These are phyloP conservation scores for Schizothecium vesticola DNA, from an alignment of 495 filamentous ascomycete genomes.

Conservation along the genomic window DNA sequence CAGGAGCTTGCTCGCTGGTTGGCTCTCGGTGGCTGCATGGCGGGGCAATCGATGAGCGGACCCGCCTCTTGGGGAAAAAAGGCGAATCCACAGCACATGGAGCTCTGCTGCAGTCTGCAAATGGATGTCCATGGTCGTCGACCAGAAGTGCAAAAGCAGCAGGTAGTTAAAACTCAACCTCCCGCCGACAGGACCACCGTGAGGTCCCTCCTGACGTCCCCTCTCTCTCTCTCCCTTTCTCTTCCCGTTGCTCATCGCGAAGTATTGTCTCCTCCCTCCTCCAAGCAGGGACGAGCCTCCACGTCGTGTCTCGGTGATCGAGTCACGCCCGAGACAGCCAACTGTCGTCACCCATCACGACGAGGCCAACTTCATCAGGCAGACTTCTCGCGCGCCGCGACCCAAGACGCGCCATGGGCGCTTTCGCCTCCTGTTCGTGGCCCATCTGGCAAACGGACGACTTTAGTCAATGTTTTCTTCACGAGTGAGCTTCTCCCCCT, in stretches of 20 bases:
- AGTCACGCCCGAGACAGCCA: not conserved
- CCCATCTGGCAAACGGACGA: conserved; percentile 86
- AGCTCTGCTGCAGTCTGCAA: not conserved
- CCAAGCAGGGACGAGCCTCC: not conserved
- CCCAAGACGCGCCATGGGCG: conserved; percentile 18
- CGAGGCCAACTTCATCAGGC: not conserved
- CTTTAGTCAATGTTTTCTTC: conserved; percentile 80
- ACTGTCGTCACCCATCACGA: not conserved
- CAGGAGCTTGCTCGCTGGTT: not conserved
- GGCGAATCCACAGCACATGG: not conserved
- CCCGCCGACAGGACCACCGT: not conserved
- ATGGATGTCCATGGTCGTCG: not conserved
- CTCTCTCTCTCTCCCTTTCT: not conserved
- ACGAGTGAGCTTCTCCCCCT: conserved; percentile 61
- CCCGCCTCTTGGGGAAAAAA: not conserved
- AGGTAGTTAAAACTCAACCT: conserved; percentile 2
- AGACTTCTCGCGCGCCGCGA: conserved; percentile 12
- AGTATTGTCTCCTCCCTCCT: not conserved
- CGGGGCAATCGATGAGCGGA: not conserved
- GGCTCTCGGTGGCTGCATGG: not conserved
- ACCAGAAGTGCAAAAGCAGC: not conserved
- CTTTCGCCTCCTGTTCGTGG: conserved; percentile 68
- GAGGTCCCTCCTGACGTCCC: not conserved
- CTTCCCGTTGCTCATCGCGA: not conserved
- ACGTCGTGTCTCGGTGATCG: not conserved